Conservation (phyloP, 2,329 filamentous ascomycete genomes). For the Fusarium coffeatum region DNA sequence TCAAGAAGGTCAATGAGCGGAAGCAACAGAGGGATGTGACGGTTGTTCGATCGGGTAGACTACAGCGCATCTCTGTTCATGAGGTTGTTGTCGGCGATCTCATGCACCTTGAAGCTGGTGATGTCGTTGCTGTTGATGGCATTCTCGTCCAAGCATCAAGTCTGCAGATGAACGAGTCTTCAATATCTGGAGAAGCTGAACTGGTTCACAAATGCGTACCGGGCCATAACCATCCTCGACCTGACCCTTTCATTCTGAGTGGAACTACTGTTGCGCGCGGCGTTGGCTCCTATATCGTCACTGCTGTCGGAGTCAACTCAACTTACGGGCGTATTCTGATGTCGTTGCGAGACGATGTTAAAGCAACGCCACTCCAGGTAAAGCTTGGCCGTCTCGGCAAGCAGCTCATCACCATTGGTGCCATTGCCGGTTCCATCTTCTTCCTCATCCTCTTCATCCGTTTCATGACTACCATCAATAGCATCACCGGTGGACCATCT, state of each 20-base stretch:
- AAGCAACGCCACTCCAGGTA: slow-evolving; percentile 81
- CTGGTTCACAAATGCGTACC: slow-evolving; percentile 72
- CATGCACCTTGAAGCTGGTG: slow-evolving; percentile 77
- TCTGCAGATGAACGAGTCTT: slow-evolving; percentile 77
- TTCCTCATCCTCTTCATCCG: slow-evolving; percentile 57
- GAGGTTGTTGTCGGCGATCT: slow-evolving; percentile 81
- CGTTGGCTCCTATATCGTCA: slow-evolving; percentile 80
- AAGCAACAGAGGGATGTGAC: slow-evolving; percentile 82
- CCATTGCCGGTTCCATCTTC: slow-evolving; percentile 56
- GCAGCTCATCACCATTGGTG: slow-evolving; percentile 68
- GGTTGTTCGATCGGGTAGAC: slow-evolving; percentile 78
- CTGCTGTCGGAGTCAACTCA: slow-evolving; percentile 78
- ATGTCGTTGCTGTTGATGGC: slow-evolving; percentile 77
- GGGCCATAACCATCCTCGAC: slow-evolving; percentile 66
- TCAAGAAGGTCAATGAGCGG: slow-evolving; percentile 82
- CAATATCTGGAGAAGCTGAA: slow-evolving; percentile 80
- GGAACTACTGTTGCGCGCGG: slow-evolving; percentile 82
- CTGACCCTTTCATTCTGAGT: slow-evolving; percentile 84
- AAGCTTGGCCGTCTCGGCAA: slow-evolving; percentile 83
- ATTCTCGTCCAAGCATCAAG: slow-evolving; percentile 68
- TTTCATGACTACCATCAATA: slow-evolving; percentile 51
- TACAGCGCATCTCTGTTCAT: slow-evolving; percentile 75
- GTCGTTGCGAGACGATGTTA: slow-evolving; percentile 79
- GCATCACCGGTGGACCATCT: slow-evolving; percentile 55
- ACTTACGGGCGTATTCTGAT: slow-evolving; percentile 83